Evolutionary conservation across 2,329 filamentous ascomycete genomes (phyloP).

Genomic region (Chrysoporthe puriensis): DNA sequence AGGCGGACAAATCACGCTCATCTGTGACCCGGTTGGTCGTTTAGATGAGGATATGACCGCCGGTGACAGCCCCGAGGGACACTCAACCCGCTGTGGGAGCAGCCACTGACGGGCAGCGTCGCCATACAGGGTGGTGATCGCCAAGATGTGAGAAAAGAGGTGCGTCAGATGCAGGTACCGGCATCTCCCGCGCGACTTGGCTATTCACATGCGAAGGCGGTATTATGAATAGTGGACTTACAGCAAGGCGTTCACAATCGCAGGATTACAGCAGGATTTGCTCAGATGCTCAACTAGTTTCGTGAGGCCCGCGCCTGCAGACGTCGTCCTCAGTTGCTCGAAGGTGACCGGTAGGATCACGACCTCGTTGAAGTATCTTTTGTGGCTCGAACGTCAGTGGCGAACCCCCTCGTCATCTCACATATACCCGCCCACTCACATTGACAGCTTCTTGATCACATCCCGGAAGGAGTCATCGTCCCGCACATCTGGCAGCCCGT

Average conservation of each 20-base stretch:
- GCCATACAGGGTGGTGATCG: not conserved
- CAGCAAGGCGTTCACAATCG: slow-evolving; percentile 74
- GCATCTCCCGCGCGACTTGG: not conserved
- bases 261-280: slow-evolving; percentile 66
- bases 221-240: slow-evolving; percentile 46
- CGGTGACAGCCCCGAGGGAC: not conserved
- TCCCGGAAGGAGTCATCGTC: slow-evolving; percentile 64
- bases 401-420: too few species aligned
- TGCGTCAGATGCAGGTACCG: slow-evolving; percentile 1
- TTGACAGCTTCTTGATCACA: slow-evolving; percentile 68
- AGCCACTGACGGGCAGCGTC: not conserved
- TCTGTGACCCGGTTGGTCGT: not conserved
- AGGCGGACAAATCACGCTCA: not conserved
- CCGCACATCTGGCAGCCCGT: slow-evolving; percentile 57
- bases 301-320: slow-evolving; percentile 61
- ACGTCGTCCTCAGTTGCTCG: slow-evolving; percentile 72
- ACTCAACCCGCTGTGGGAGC: not conserved
- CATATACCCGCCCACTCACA: slow-evolving; percentile 52
- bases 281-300: slow-evolving; percentile 67
- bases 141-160: not conserved
- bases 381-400: not conserved
- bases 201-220: not conserved
- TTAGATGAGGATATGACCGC: not conserved
- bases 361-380: slow-evolving; percentile 64
- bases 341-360: slow-evolving; percentile 70